These are phyloP conservation scores for Pseudognaphalium luteoalbum DNA, from an alignment of 129 eudicot species.

Conservation along the genomic window DNA sequence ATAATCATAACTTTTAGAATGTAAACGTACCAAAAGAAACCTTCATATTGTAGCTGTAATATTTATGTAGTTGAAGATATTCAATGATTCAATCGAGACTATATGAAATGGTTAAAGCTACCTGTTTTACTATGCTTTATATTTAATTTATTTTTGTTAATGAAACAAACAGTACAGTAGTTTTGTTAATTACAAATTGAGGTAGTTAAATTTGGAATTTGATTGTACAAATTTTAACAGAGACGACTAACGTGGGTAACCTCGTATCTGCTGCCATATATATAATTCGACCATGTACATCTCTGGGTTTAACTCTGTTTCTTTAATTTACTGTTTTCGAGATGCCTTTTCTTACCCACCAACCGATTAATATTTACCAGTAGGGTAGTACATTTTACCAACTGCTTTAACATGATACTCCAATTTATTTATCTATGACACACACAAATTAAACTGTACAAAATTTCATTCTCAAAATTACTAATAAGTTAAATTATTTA, in stretches of 20 bases:
- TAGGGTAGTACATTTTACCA: neutral
- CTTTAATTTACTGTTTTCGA: conserved; percentile 40
- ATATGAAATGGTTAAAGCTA: no score
- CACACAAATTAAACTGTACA: neutral
- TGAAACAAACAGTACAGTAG: neutral
- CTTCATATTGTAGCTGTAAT: no score
- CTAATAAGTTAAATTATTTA: neutral
- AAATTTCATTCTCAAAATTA: no score
- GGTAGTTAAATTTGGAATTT: conserved; percentile 9
- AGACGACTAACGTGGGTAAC: conserved; percentile 68
- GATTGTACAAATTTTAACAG: conserved; percentile 45
- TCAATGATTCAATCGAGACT: no score
- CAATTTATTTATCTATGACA: neutral
- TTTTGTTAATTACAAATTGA: neutral
- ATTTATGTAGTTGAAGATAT: neutral
- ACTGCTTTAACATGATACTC: neutral
- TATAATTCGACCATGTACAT: conserved; percentile 53
- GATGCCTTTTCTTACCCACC: conserved; percentile 27
- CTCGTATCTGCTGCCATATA: conserved; percentile 67
- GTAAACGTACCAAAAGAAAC: no score
- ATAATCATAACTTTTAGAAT: no score
- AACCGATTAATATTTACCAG: neutral
- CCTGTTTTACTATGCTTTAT: no score
- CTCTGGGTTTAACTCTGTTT: conserved; percentile 71
- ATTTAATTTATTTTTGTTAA: no score